Conservation (phyloP, 2,329 filamentous ascomycete species). For the Ophiostoma quercus region DNA sequence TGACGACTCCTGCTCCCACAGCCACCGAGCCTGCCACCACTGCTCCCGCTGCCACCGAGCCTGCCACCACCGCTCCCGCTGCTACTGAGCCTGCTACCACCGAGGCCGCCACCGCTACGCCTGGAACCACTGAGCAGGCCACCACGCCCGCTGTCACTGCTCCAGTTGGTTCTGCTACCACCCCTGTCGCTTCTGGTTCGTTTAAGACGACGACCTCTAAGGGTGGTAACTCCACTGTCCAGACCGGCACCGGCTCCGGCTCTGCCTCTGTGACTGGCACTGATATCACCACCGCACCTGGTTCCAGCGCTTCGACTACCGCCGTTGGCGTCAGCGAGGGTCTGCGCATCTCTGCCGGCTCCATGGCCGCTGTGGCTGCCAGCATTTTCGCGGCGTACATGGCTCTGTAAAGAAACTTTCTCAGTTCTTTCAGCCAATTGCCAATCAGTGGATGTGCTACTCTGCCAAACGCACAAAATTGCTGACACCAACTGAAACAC, state of each 20-base stretch:
- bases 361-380: constrained; percentile 35
- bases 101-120: neutral
- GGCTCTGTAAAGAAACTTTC: constrained; percentile 33
- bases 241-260: neutral
- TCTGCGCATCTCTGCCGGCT: constrained; percentile 32
- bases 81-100: neutral
- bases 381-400: constrained; percentile 35
- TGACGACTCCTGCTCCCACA: constrained; percentile 32
- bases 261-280: neutral
- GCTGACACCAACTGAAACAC: neutral
- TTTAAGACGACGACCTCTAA: constrained; percentile 1
- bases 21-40: constrained; percentile 7
- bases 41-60: neutral
- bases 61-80: neutral
- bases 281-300: neutral
- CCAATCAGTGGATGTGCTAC: neutral
- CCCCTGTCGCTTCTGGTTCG: constrained; percentile 11
- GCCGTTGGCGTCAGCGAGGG: constrained; percentile 32
- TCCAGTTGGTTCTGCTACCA: neutral
- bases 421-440: neutral
- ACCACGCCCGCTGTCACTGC: neutral
- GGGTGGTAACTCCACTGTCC: neutral
- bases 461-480: neutral
- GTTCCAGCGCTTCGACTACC: constrained; percentile 22
- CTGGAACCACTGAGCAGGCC: neutral